Percentiles rank a stretch among this genome's conserved stretches.
These are phyloP conservation scores for Xanthoceras sorbifolium DNA, from an alignment of 345 rosid genomes.

Conservation along the genomic window DNA sequence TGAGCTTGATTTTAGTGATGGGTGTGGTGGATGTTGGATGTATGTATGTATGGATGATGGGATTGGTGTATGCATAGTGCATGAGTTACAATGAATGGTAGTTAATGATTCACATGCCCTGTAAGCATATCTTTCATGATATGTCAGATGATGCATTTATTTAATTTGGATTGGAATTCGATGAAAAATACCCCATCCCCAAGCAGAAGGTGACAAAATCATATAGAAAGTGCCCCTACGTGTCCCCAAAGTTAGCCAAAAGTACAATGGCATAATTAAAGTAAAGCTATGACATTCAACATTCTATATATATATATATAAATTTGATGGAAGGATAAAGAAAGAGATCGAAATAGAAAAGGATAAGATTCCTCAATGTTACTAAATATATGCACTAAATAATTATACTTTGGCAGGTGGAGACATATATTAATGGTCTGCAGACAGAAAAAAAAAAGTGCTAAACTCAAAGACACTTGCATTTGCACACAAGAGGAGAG, in stretches of 20 bases:
- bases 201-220: background rate
- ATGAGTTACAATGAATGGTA: constrained; percentile 23
- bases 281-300: background rate
- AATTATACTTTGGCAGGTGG: background rate
- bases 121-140: background rate
- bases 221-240: background rate
- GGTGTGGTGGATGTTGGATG: constrained; percentile 27
- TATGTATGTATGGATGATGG: constrained; percentile 24
- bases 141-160: background rate
- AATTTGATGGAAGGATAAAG: background rate
- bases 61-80: constrained; percentile 25
- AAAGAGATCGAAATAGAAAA: background rate
- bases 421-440: background rate
- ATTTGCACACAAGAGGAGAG: background rate
- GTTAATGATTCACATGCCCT: constrained; percentile 29
- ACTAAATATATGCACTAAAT: background rate
- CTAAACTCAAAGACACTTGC: background rate
- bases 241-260: background rate
- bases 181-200: background rate
- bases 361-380: constrained; percentile 1
- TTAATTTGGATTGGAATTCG: background rate
- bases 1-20: constrained; percentile 24
- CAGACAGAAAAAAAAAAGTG: background rate
- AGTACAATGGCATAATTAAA: background rate
- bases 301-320: background rate